phyloP scores from a whole-genome alignment of 2,329 filamentous ascomycete genomes.

The Colletotrichum agaves region DNA sequence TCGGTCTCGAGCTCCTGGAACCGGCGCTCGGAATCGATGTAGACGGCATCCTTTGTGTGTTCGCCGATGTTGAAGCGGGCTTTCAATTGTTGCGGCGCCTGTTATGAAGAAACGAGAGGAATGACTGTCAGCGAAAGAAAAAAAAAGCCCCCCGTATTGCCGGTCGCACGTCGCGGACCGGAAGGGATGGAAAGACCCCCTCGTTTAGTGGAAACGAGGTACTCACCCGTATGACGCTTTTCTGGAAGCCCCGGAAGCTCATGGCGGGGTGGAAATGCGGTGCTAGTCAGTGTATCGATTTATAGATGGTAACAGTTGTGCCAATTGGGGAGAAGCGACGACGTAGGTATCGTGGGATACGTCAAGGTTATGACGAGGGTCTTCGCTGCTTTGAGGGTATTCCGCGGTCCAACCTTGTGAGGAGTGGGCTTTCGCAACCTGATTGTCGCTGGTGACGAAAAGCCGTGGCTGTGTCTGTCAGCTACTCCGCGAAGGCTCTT shows the following conservation, averaged over 20 bases:
- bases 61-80: constrained; percentile 95
- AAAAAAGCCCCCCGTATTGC: constrained; percentile 29
- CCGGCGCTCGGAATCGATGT: constrained; percentile 91
- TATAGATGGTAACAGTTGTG: constrained; percentile 16
- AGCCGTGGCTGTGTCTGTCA: constrained; percentile 42
- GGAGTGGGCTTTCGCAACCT: constrained; percentile 38
- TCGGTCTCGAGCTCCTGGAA: constrained; percentile 95
- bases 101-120: constrained; percentile 11
- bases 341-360: constrained; percentile 17
- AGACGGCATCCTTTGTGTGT: constrained; percentile 93
- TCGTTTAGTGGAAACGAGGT: constrained; percentile 41
- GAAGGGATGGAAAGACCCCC: constrained; percentile 31
- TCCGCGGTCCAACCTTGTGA: constrained; percentile 37
- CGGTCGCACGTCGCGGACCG: constrained; percentile 10
- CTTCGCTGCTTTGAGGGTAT: constrained; percentile 34
- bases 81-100: constrained; percentile 93
- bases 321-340: constrained; percentile 18
- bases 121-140: constrained; percentile 14
- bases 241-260: constrained; percentile 98
- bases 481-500: constrained; percentile 30
- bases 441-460: constrained; percentile 47
- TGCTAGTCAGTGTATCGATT: constrained; percentile 33
- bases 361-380: constrained; percentile 27
- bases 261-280: constrained; percentile 60
- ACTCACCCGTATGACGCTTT: constrained; percentile 83